Evolutionary conservation across 345 rosid species (phyloP), one percentile per base, ranked within the genome.

Genomic region (Anastatica hierochuntica): DNA sequence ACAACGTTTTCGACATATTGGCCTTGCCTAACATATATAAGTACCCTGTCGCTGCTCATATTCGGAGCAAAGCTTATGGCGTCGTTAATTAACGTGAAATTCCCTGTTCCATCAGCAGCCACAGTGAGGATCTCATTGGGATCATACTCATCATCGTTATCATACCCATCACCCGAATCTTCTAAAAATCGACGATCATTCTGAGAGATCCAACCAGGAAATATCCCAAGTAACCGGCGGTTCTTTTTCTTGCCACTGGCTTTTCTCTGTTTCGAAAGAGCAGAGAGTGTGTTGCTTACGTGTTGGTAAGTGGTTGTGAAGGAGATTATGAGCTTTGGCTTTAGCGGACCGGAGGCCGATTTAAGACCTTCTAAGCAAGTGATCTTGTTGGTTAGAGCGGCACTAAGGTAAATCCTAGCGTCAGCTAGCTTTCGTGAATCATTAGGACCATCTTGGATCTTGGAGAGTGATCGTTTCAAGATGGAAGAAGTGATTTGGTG

Each of bases 311-410:
- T 71, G 49, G 27, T 54, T 2, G 18, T 41, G 24, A 90, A 17
- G 18, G 90, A 74, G 35, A 50, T 68, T 24, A 82, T 65, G 0
- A 90, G 49, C 14, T 49, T 49, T n/a, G 86, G 73, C 69, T 78
- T 80, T 37, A 71, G 48, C 0, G 87, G 62, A 37, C 97, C 95
- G 0, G 94, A 72, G 34, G 90, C 94, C 2, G 87, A 72, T 43
- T 74, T 73, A 14, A 90, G 75, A 20, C 89, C 94, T 52, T 90
- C 96, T 24, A 87, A 71, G 70, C 98, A 90, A 1, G 98, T 90
- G 60, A 69, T 75, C 80, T 82, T 80, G 84, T 90, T 90, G 1
- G 92, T 87, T 11, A 87, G 72, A 38, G 89, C 83, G 15, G 95
- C 95, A 21, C 87, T 79, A 0, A 90, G 77, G 50, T 77, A 90